Conservation (phyloP, 371 early-diverging fungal genomes). For the Sporodiniella umbellata region DNA sequence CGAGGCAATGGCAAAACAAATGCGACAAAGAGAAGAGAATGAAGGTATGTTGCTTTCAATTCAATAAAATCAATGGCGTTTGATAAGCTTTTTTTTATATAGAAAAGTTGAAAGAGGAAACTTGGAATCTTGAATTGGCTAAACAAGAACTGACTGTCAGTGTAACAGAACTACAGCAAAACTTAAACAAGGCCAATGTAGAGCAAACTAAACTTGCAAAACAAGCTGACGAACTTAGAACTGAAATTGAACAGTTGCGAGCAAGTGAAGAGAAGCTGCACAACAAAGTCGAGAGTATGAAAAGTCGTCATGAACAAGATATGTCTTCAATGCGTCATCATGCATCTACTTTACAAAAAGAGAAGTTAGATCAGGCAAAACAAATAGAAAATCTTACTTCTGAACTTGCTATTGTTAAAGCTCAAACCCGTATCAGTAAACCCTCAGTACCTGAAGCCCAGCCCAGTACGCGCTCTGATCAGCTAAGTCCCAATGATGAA, state of each 20-base stretch:
- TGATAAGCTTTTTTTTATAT: neutral
- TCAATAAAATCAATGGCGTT: too few species aligned
- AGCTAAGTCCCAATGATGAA: constrained; percentile 23
- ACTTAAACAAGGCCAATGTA: constrained; percentile 47
- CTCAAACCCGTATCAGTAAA: constrained; percentile 39
- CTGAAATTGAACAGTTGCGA: constrained; percentile 63
- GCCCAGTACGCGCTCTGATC: constrained; percentile 1
- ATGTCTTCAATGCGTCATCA: constrained; percentile 60
- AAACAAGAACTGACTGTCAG: constrained; percentile 56
- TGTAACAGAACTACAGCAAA: constrained; percentile 55
- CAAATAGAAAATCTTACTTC: constrained; percentile 58
- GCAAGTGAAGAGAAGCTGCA: constrained; percentile 62
- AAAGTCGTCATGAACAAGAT: constrained; percentile 66
- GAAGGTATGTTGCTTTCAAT: too few species aligned
- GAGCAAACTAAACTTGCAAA: constrained; percentile 60
- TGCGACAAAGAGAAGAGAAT: constrained; percentile 58
- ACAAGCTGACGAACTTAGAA: constrained; percentile 46
- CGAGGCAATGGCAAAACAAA: constrained; percentile 62
- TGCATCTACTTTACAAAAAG: constrained; percentile 58
- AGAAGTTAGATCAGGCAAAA: constrained; percentile 57
- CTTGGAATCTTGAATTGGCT: constrained; percentile 60
- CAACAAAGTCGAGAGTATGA: constrained; percentile 49
- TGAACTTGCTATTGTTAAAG: constrained; percentile 50
- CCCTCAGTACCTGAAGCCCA: constrained; percentile 15
- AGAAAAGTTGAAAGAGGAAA: constrained; percentile 56